Evolutionary conservation across 257 asterid genomes (phyloP).

Genomic region (Capsicum rhomboideum): DNA sequence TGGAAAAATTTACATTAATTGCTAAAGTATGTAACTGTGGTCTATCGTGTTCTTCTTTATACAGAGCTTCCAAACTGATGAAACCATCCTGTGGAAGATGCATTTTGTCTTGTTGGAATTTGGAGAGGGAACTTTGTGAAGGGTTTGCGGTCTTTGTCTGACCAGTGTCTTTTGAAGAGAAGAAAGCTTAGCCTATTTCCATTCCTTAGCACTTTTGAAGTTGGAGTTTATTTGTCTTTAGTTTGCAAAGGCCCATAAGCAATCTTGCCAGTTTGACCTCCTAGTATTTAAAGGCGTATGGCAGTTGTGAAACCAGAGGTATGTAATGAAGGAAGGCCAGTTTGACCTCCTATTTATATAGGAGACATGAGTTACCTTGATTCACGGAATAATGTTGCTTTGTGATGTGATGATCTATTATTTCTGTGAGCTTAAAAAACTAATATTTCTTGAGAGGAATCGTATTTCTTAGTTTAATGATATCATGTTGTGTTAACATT

Average conservation of each 20-base stretch:
- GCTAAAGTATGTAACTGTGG: neutral
- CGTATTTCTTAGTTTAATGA: neutral
- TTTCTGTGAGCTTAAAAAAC: neutral
- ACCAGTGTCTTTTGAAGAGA: neutral
- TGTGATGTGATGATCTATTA: neutral
- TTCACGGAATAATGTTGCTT: neutral
- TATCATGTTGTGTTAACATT: neutral
- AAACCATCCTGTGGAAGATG: neutral
- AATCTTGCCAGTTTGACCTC: neutral
- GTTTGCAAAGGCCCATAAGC: neutral
- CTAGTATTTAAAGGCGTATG: conserved; percentile 20
- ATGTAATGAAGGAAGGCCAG: neutral
- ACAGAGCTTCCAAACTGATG: conserved; percentile 3
- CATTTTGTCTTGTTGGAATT: conserved; percentile 1
- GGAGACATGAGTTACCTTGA: neutral
- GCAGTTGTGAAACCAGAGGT: conserved; percentile 45
- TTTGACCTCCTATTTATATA: too few relatives aligned
- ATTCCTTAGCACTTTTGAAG: neutral
- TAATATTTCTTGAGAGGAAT: neutral
- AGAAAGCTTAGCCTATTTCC: neutral
- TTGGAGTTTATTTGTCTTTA: neutral
- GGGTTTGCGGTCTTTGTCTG: neutral
- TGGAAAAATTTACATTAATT: neutral
- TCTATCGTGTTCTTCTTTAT: neutral
- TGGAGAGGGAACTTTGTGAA: neutral